Evolutionary conservation across 208 protist genomes (phyloP).

Genomic region (Zelonia costaricensis): DNA sequence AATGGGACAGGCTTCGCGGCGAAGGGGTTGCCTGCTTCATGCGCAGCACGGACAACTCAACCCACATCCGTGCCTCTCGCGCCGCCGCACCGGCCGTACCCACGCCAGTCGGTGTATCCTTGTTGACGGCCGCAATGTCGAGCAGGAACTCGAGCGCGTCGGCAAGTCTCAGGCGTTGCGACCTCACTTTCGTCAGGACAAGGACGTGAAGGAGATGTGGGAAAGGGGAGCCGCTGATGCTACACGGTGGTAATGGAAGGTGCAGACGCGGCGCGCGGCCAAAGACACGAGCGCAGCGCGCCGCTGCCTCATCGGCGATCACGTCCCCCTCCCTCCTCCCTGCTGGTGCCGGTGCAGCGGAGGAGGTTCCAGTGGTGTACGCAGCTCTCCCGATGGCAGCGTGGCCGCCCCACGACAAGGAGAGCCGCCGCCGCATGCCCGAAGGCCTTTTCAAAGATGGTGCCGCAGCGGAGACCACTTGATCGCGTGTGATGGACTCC

Average conservation of each 20-base stretch:
- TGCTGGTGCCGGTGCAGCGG: too few relatives aligned
- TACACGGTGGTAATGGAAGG: not conserved
- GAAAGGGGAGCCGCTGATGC: slow-evolving; percentile 6
- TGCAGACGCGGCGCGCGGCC: not conserved
- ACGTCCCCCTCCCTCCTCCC: too few relatives aligned
- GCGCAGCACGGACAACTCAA: not conserved
- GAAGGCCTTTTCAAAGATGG: too few relatives aligned
- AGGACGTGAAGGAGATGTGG: slow-evolving; percentile 16
- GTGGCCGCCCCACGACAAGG: too few relatives aligned
- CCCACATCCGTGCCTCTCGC: not conserved
- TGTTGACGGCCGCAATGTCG: not conserved
- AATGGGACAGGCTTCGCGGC: too few relatives aligned
- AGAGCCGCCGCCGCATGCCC: too few relatives aligned
- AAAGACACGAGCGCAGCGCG: too few relatives aligned
- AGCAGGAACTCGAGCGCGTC: slow-evolving; percentile 14
- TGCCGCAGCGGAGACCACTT: too few relatives aligned
- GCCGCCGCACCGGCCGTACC: not conserved
- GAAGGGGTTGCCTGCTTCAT: not conserved
- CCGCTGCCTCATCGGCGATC: too few relatives aligned
- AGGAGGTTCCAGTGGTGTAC: too few relatives aligned
- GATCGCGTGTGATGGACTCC: too few relatives aligned
- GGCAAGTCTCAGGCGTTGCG: not conserved
- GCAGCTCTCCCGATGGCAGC: too few relatives aligned
- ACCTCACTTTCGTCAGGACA: not conserved
- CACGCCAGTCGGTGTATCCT: not conserved